Conservation (phyloP, 2,329 filamentous ascomycete genomes). For the Lasiodiplodia sp. region DNA sequence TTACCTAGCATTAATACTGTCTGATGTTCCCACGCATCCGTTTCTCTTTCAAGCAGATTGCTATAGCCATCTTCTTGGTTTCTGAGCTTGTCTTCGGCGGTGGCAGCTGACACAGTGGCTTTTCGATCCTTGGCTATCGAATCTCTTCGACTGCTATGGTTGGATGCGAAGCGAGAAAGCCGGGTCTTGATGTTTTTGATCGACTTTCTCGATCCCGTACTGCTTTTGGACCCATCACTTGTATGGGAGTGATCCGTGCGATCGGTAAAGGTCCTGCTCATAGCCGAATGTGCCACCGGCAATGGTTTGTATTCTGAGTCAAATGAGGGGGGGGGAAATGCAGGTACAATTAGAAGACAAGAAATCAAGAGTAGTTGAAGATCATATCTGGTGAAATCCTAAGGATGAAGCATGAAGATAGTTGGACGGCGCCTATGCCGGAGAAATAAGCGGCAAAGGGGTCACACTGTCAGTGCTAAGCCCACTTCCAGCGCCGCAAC, state of each 20-base stretch:
- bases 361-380: not conserved
- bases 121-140: not conserved
- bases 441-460: not conserved
- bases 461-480: not conserved
- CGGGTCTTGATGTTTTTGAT: not conserved
- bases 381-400: not conserved
- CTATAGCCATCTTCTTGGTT: not conserved
- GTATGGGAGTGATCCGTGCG: not conserved
- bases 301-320: not conserved
- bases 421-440: not conserved
- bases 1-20: not conserved
- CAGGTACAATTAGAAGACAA: not conserved
- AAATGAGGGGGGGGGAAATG: not conserved
- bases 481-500: not conserved
- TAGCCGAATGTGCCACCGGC: not conserved
- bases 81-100: not conserved
- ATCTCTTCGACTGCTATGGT: not conserved
- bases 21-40: not conserved
- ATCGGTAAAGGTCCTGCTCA: not conserved
- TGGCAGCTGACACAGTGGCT: not conserved
- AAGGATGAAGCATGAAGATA: not conserved
- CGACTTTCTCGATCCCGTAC: not conserved
- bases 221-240: not conserved
- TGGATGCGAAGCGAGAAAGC: not conserved
- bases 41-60: not conserved